These are phyloP conservation scores for Saccharomycopsis hybrid DNA, from an alignment of 1,139 yeast species.

Conservation along the genomic window DNA sequence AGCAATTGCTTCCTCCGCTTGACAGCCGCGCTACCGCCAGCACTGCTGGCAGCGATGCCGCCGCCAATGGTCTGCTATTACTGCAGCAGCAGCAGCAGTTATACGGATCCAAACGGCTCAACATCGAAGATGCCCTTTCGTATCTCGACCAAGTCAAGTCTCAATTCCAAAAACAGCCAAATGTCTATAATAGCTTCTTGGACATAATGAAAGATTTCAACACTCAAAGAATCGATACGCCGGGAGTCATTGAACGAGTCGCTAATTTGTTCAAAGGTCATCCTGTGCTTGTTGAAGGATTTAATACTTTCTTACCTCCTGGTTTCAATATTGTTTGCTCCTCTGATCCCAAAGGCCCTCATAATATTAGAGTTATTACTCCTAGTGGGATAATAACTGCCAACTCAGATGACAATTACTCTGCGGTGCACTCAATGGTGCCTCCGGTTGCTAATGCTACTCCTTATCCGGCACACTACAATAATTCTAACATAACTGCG, in stretches of 20 bases:
- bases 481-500: too few species aligned
- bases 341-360: slow-evolving; percentile 80
- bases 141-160: slow-evolving; percentile 93
- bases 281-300: slow-evolving; percentile 90
- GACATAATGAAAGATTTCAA: slow-evolving; percentile 99
- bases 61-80: too few species aligned
- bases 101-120: slow-evolving; percentile 34
- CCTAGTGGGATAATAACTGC: slow-evolving; percentile 75
- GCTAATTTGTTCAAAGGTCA: slow-evolving; percentile 88
- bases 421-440: not conserved
- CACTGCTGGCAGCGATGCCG: too few species aligned
- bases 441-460: slow-evolving; percentile 20
- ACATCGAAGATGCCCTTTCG: slow-evolving; percentile 92
- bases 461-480: not conserved
- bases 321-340: slow-evolving; percentile 95
- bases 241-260: slow-evolving; percentile 95
- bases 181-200: slow-evolving; percentile 89
- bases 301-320: slow-evolving; percentile 93
- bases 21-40: too few species aligned
- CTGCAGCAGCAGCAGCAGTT: too few species aligned
- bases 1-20: too few species aligned
- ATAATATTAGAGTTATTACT: slow-evolving; percentile 90
- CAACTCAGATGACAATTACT: not conserved
- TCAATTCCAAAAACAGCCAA: slow-evolving; percentile 88
- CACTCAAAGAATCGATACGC: slow-evolving; percentile 93